These are phyloP conservation scores for Lasiodiplodia theobromae DNA, from an alignment of 2,329 filamentous ascomycete species.

Conservation along the genomic window DNA sequence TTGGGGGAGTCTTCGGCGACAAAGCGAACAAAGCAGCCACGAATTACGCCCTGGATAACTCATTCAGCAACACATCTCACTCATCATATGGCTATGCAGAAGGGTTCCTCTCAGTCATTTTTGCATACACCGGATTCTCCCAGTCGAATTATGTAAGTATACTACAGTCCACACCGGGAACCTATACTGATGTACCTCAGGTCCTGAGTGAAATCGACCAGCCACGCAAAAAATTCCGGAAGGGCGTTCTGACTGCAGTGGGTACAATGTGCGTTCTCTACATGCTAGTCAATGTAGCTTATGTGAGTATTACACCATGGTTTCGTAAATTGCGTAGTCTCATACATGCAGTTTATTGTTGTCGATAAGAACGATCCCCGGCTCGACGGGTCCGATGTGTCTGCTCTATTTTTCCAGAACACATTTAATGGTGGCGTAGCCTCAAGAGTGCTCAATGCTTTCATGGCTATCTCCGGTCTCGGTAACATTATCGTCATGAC, in stretches of 20 bases:
- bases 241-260: constrained; percentile 31
- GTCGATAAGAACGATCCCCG: constrained; percentile 35
- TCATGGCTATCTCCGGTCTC: constrained; percentile 62
- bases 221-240: constrained; percentile 33
- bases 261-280: constrained; percentile 44
- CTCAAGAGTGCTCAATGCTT: constrained; percentile 53
- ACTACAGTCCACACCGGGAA: not conserved
- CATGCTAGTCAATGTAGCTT: constrained; percentile 50
- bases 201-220: constrained; percentile 40
- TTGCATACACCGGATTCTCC: constrained; percentile 51
- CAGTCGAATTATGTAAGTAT: constrained; percentile 42
- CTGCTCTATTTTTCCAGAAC: constrained; percentile 33
- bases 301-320: constrained; percentile 48
- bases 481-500: constrained; percentile 66
- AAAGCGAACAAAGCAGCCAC: constrained; percentile 33
- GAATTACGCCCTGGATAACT: constrained; percentile 40
- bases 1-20: constrained; percentile 18
- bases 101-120: constrained; percentile 55
- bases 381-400: constrained; percentile 26
- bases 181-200: constrained; percentile 37
- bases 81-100: constrained; percentile 43
- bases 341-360: constrained; percentile 36
- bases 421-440: constrained; percentile 39
- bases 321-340: not conserved
- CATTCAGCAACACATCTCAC: constrained; percentile 33